These are phyloP conservation scores for Amphirosellinia nigrospora DNA, from an alignment of 495 filamentous ascomycete genomes.

Conservation along the genomic window DNA sequence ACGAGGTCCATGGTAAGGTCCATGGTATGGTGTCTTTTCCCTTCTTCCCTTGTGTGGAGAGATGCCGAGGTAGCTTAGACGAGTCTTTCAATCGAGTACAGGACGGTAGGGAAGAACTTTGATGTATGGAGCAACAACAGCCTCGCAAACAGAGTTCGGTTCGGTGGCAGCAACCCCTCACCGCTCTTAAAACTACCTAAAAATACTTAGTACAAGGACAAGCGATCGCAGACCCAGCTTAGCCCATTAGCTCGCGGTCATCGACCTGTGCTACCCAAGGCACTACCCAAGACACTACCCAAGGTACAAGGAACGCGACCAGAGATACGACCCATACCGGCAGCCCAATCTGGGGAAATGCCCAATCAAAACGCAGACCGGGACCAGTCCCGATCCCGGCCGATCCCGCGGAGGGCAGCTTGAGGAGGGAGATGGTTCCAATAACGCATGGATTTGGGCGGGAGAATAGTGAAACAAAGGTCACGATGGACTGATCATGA, in stretches of 20 bases:
- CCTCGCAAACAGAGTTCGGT: background rate
- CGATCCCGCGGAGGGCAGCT: constrained; percentile 1
- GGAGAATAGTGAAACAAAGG: background rate
- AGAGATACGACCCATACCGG: background rate
- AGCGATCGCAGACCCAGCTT: background rate
- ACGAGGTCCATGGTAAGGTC: constrained; percentile 37
- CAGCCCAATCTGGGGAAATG: background rate
- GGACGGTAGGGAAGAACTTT: background rate
- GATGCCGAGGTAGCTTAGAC: background rate
- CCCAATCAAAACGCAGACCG: background rate
- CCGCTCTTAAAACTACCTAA: background rate
- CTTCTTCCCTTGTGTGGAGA: background rate
- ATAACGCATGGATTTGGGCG: background rate
- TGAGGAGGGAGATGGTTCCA: background rate
- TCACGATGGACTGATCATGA: background rate
- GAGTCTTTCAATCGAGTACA: background rate
- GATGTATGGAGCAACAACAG: background rate
- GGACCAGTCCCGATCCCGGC: background rate
- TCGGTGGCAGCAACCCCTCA: background rate
- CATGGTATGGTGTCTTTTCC: background rate
- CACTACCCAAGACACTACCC: no score
- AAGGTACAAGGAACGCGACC: no score
- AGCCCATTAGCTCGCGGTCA: background rate
- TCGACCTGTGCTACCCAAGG: no score
- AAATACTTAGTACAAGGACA: no score